Base-by-base conservation (phyloP, 352 stramenopile genomes). In the Blastocystis sp. region DNA sequence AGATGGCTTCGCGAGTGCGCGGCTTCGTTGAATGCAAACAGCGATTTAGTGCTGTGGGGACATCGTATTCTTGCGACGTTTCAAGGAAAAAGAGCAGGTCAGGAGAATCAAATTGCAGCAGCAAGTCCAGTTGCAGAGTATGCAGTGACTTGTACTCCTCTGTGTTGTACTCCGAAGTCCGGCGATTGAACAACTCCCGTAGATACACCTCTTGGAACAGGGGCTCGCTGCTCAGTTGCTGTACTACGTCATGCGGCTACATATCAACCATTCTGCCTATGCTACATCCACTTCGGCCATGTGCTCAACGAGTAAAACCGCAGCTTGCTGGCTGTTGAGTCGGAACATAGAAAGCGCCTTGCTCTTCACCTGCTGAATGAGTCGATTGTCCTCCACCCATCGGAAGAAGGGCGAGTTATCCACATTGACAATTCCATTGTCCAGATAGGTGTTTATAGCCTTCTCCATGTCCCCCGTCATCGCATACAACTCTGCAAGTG, bases 161-260 rank as follows among this genome's bases (percentile, higher is more conserved):
- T 18, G 37, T 80, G 54, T 80, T 80, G 70, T 80, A 80, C 70
- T 80, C 70, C 7, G 70, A 80, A n/a, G 70, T 80, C n/a, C 56
- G 70, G 13, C 37, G 15, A 47, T 47, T 62, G 70, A 80, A 80
- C 26, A 80, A 53, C 70, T 80, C 70, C 34, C 56, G 70, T 53
- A 80, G 54, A 47, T 80, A 80, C 9, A n/a, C 70, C 54, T 80
- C 47, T 53, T 80, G 70, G 54, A 62, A 80, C 47, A 1, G 11
- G 18, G 70, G 39, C 20, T 80, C 70, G 20, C n/a, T 41, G 37
- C 20, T 20, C 54, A 80, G 43, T 37, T 80, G 70, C 34, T 64
- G 15, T 13, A 80, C 34, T 20, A 80, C 70, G 29, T 34, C 23
- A 7, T 80, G 41, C 7, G 70, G 70, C 70, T 80, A 80, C 54